Evolutionary conservation across 1,284 basidiomycete species (phyloP).

Genomic region (Malassezia dermatis): DNA sequence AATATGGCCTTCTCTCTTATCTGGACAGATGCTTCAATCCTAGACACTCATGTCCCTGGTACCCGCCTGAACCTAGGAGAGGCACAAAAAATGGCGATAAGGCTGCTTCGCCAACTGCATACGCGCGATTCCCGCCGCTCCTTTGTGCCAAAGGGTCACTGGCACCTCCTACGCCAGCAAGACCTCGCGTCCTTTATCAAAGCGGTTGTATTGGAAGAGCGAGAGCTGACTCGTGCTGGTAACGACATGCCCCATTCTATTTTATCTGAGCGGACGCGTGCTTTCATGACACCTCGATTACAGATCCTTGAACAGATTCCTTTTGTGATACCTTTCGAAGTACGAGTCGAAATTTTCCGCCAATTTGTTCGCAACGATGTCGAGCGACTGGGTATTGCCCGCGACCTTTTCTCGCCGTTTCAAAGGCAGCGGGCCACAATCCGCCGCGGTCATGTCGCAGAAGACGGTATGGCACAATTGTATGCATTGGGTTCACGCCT

Average conservation of each 20-base stretch:
- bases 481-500: constrained; percentile 60
- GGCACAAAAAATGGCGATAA: constrained; percentile 25
- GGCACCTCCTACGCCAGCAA: constrained; percentile 63
- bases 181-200: constrained; percentile 80
- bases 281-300: constrained; percentile 68
- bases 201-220: constrained; percentile 58
- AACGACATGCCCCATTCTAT: not conserved
- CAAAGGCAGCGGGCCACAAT: constrained; percentile 54
- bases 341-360: constrained; percentile 72
- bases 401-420: constrained; percentile 18
- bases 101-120: constrained; percentile 41
- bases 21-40: constrained; percentile 50
- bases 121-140: constrained; percentile 29
- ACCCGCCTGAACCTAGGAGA: constrained; percentile 22
- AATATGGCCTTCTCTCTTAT: constrained; percentile 72
- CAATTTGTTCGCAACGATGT: constrained; percentile 32
- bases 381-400: constrained; percentile 10
- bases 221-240: constrained; percentile 20
- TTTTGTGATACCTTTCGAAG: constrained; percentile 86
- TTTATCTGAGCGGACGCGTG: constrained; percentile 57
- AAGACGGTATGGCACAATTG: constrained; percentile 72
- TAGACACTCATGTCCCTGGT: constrained; percentile 22
- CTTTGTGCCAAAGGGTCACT: constrained; percentile 56
- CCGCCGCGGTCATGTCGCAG: constrained; percentile 63
- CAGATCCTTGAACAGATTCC: constrained; percentile 91